Base-by-base conservation (phyloP, 176 grass and related monocot species). In the Oropetium thomaeum region DNA sequence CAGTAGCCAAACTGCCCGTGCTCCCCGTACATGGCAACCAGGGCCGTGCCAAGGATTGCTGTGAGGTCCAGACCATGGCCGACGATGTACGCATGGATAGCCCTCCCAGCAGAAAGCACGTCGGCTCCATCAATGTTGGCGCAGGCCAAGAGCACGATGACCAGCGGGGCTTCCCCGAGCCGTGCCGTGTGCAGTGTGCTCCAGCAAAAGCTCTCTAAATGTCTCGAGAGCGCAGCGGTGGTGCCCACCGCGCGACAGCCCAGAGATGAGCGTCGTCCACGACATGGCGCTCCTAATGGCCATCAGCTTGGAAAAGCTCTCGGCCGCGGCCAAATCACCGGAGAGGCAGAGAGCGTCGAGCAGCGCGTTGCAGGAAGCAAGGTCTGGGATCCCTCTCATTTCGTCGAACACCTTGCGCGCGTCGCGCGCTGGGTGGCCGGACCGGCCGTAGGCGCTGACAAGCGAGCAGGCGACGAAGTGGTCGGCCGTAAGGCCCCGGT, bases 11-110 rank as follows among this genome's bases (percentile, higher is more conserved):
- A 62, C 69, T 54, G 67, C 32, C 93, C 93, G 14, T 90, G 82
- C 76, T 93, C 90, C 11, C 90, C 85, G 52, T 97, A 97, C 85
- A 86, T 88, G 82, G 93, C 87, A 26, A 97, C 81, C 81, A 97
- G 68, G 0, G 93, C 65, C 0, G 93, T 97, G 34, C 87, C 87
- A 4, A 93, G 65, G 67, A 92, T 90, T 1, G 90, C 82, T 2
- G 93, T 84, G 32, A 88, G 62, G 14, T 78, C 34, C 26, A 81
- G 49, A 67, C 65, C 75, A 10, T 67, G 60, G 10, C 82, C 82
- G 48, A 90, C 19, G 3, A 90, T 41, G 60, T 86, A 58, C 0
- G 64, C 63, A 22, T 97, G 93, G 34, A 97, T 61, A 63, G 84
- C 58, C 40, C 17, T 82, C 20, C 87, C 93, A 3, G 7, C 8